These are phyloP conservation scores for sorghum (Sorghum bicolor) DNA, from an alignment of 176 grass and related monocot genomes.

Conservation along the genomic window DNA sequence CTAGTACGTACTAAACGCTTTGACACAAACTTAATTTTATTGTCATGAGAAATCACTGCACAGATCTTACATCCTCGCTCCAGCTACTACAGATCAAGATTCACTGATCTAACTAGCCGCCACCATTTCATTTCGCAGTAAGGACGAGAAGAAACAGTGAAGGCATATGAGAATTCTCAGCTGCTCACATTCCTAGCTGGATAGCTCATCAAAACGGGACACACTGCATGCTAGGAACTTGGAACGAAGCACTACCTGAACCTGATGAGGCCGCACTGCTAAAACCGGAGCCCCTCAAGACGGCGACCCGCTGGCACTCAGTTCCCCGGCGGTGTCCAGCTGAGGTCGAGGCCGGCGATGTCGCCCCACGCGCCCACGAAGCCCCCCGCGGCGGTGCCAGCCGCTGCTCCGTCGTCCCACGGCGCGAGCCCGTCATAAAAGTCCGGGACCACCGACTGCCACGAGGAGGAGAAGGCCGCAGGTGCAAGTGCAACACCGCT, in stretches of 20 bases:
- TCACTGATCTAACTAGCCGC: not conserved
- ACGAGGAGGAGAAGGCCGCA: constrained; percentile 13
- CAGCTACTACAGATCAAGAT: constrained; percentile 11
- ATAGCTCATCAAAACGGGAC: not conserved
- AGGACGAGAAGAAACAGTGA: not conserved
- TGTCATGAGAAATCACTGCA: constrained; percentile 15
- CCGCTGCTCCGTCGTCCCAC: constrained; percentile 10
- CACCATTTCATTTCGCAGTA: no score
- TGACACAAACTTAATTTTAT: constrained; percentile 4
- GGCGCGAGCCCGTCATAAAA: constrained; percentile 10
- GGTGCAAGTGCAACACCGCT: not conserved
- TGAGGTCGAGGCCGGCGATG: constrained; percentile 26
- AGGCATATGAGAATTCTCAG: not conserved
- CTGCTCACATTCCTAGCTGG: constrained; percentile 3
- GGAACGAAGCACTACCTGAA: not conserved
- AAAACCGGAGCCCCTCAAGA: constrained; percentile 48
- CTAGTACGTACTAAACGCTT: not conserved
- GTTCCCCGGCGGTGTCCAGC: constrained; percentile 28
- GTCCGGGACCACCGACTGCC: not conserved
- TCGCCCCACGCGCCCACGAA: constrained; percentile 35
- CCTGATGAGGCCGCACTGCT: constrained; percentile 41
- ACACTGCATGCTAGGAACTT: not conserved
- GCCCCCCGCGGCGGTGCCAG: not conserved
- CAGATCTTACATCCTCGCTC: constrained; percentile 20
- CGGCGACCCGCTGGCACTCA: constrained; percentile 5